Conservation (phyloP, 2,329 filamentous ascomycete genomes). For the Alternaria arborescens region DNA sequence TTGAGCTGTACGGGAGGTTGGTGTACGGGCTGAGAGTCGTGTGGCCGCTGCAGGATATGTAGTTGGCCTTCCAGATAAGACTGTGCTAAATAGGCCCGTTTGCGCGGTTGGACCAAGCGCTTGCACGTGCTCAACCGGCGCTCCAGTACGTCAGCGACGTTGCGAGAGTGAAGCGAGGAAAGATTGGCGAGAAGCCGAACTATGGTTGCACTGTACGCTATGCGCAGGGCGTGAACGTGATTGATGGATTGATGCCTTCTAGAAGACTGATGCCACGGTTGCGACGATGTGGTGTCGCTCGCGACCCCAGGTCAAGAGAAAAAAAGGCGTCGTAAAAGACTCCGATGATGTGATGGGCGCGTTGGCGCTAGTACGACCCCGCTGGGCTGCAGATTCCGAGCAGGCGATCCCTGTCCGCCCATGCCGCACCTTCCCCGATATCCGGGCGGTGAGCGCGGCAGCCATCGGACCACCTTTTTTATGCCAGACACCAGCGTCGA, state of each 20-base stretch:
- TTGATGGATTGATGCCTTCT: background rate
- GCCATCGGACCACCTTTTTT: conserved; percentile 19
- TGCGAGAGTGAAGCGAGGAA: background rate
- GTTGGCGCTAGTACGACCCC: conserved; percentile 23
- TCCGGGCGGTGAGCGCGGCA: conserved; percentile 27
- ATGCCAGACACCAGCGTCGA: conserved; percentile 12
- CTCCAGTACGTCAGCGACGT: conserved; percentile 1
- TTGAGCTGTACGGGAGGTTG: conserved; percentile 13
- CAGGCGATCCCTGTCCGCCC: conserved; percentile 15
- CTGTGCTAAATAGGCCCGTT: conserved; percentile 31
- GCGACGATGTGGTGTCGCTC: background rate
- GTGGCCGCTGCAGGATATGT: conserved; percentile 38
- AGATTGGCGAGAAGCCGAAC: background rate
- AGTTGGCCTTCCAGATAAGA: conserved; percentile 41
- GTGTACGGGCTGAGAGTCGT: conserved; percentile 8
- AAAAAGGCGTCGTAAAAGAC: conserved; percentile 18
- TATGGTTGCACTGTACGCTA: background rate
- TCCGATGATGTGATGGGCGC: conserved; percentile 21
- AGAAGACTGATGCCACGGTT: too few species aligned
- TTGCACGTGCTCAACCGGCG: conserved; percentile 30
- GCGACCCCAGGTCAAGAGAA: background rate
- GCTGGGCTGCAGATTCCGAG: conserved; percentile 16
- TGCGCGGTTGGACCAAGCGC: conserved; percentile 34
- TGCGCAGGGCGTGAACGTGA: background rate
- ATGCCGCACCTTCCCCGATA: conserved; percentile 22